phyloP scores from a whole-genome alignment of 306 rosid genomes.

The Cucumis hystrix region DNA sequence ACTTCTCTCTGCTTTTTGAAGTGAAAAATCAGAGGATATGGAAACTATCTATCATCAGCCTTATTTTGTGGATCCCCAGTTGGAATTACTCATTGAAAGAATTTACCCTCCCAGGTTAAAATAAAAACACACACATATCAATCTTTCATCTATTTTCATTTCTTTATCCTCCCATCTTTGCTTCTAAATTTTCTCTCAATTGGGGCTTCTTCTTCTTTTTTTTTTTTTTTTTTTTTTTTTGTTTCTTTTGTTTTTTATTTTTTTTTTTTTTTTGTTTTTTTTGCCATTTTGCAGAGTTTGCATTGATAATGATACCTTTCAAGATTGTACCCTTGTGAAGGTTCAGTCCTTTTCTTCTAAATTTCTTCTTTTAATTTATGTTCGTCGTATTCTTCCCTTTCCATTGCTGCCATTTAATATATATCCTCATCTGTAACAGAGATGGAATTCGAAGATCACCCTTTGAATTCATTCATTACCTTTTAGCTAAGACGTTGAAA shows the following conservation, averaged over 20 bases:
- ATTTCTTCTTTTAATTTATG: background rate
- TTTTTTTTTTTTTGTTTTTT: background rate
- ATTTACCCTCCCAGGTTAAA: slow-evolving; percentile 76
- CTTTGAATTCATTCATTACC: too few species aligned
- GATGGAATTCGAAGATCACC: background rate
- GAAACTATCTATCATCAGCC: slow-evolving; percentile 43
- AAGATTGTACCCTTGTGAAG: slow-evolving; percentile 70
- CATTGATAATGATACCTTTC: slow-evolving; percentile 67
- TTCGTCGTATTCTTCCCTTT: background rate
- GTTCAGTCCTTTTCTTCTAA: slow-evolving; percentile 19
- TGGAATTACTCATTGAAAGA: slow-evolving; percentile 68
- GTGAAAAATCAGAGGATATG: slow-evolving; percentile 7
- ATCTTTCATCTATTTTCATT: background rate
- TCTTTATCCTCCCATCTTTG: background rate
- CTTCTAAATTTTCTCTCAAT: background rate
- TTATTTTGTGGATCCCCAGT: slow-evolving; percentile 46
- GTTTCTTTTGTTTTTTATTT: background rate
- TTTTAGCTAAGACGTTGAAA: too few species aligned
- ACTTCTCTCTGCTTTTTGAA: background rate
- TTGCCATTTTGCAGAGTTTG: slow-evolving; percentile 47
- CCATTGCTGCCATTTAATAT: background rate
- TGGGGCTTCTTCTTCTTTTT: background rate
- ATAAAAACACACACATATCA: background rate
- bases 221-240: too few species aligned
- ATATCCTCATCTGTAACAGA: background rate